These are phyloP conservation scores for Arabis alpina DNA, from an alignment of 345 rosid species.

Conservation along the genomic window DNA sequence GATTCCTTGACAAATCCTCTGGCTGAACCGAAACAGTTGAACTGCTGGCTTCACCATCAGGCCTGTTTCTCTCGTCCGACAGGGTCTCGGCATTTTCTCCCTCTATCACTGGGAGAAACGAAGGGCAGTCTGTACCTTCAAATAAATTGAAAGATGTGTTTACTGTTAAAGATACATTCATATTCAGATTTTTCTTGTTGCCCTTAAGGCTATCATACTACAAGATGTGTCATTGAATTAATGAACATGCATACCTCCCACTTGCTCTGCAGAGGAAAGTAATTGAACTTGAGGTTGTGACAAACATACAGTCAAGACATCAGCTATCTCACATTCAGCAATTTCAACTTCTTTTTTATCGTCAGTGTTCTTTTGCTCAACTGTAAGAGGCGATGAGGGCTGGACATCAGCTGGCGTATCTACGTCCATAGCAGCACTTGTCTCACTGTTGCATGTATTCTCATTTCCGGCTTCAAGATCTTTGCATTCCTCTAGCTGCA, in stretches of 20 bases:
- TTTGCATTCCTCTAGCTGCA: neutral
- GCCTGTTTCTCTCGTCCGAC: too few species aligned
- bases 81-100: conserved; percentile 1
- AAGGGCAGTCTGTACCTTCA: conserved; percentile 18
- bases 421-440: too few species aligned
- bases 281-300: neutral
- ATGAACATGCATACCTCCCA: neutral
- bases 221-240: neutral
- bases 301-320: neutral
- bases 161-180: too few species aligned
- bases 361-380: conserved; percentile 1
- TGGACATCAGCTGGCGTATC: neutral
- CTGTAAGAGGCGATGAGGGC: conserved; percentile 9
- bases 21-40: neutral
- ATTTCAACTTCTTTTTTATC: conserved; percentile 1
- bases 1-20: too few species aligned
- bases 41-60: neutral
- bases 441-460: neutral
- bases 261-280: conserved; percentile 8
- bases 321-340: conserved; percentile 11
- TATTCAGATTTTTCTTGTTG: too few species aligned
- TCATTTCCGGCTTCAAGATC: neutral
- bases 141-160: too few species aligned
- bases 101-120: conserved; percentile 8
- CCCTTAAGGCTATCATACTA: too few species aligned